Evolutionary conservation across 805 yeast genomes (phyloP).

Genomic region (Wickerhamiella siamensis): DNA sequence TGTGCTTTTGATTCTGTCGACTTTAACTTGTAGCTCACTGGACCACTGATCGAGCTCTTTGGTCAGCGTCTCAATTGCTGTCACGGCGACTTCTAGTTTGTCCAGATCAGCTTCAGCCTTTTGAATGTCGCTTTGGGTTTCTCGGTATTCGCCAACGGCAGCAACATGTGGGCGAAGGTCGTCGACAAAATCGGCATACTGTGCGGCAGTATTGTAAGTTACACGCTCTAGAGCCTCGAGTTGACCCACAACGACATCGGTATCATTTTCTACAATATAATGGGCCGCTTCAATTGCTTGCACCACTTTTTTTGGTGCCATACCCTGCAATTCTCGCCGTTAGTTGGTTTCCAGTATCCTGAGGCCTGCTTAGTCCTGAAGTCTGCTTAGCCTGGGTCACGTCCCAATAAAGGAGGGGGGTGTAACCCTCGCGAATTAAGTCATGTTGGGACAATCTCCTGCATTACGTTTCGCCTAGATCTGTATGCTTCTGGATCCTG

Average conservation of each 20-base stretch:
- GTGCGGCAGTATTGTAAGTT: constrained; percentile 6
- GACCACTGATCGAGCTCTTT: constrained; percentile 51
- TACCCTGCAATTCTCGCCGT: not conserved
- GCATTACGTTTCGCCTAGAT: no score
- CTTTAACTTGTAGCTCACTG: constrained; percentile 37
- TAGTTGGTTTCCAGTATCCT: not conserved
- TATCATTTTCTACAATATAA: constrained; percentile 12
- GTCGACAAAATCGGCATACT: constrained; percentile 12
- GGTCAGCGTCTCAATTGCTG: constrained; percentile 31
- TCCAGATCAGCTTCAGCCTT: constrained; percentile 11
- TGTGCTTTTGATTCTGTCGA: constrained; percentile 3
- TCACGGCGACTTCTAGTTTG: constrained; percentile 12
- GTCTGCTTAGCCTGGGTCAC: not conserved
- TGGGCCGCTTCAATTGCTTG: constrained; percentile 5
- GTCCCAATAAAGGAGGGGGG: constrained; percentile 5
- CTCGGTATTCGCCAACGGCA: constrained; percentile 10
- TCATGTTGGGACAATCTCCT: no score
- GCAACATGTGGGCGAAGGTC: constrained; percentile 15
- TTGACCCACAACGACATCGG: constrained; percentile 9
- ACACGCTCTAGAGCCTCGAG: constrained; percentile 12
- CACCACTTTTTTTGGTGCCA: not conserved
- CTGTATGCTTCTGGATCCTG: no score
- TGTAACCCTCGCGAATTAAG: not conserved
- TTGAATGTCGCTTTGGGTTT: not conserved
- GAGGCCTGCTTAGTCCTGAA: not conserved